Base-by-base conservation (phyloP, 2,329 filamentous ascomycete species). In the Colletotrichum sp. region DNA sequence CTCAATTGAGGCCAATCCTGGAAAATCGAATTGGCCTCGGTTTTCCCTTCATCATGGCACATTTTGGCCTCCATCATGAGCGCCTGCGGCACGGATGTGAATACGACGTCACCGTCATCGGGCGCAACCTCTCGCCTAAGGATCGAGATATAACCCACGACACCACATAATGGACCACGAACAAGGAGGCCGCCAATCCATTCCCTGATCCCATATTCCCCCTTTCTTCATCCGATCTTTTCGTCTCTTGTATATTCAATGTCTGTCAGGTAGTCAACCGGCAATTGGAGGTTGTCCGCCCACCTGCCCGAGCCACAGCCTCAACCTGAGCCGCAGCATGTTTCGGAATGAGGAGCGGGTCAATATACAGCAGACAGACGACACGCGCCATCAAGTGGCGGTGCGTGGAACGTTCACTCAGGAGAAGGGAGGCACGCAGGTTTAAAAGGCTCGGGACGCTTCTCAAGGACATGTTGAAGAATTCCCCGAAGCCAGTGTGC, bases 351-450 rank as follows among this genome's bases (percentile, higher is more conserved):
- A 36, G 16, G 10, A 24, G 28, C 15, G 10, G 16, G 13, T 67
- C 12, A 32, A 57, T 44, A 52, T 44, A 39, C n/a, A 32, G 18
- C 36, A 44, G 18, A 30, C 48, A 24, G 44, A 48, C 26, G 67
- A 71, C 68, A 65, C 72, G 44, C 48, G 68, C 72, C 72, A 60
- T 66, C 52, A 7, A 28, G 72, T 55, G 62, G 68, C 68, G 48
- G 60, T 67, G 68, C 62, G 60, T 5, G 22, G n/a, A 10, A 36
- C 15, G 28, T 18, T 28, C n/a, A 9, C 34, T 64, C 34, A 64
- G 32, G 32, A 39, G 32, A 39, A 39, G n/a, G 34, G 15, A n/a
- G 22, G 15, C 44, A 48, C n/a, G 44, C 44, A 48, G 44, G 44
- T 48, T n/a, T n/a, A 1, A 64, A 39, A 39, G 16, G 39, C 3